Conservation (phyloP, 176 grass and related monocot species). For the Eremochloa ophiuroides region DNA sequence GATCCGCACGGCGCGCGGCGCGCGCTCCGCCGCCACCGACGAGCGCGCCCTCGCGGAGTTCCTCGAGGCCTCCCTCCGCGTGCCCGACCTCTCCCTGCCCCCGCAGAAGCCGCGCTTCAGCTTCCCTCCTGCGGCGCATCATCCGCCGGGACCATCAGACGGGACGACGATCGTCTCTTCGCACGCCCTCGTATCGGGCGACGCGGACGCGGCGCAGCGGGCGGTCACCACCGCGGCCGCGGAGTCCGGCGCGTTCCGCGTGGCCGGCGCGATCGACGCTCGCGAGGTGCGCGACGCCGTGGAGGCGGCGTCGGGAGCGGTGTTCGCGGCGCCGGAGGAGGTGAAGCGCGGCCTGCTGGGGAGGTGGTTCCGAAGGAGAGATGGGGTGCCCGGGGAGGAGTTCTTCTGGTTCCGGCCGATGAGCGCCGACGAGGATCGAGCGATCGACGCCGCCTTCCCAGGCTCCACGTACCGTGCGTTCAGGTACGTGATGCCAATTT, state of each 20-base stretch:
- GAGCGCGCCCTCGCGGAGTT: slow-evolving; percentile 62
- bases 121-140: slow-evolving; percentile 36
- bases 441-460: slow-evolving; percentile 27
- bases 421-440: slow-evolving; percentile 25
- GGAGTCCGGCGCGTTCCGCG: slow-evolving; percentile 44
- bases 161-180: background rate
- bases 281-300: slow-evolving; percentile 34
- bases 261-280: slow-evolving; percentile 25
- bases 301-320: slow-evolving; percentile 11
- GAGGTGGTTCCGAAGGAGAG: slow-evolving; percentile 34
- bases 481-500: slow-evolving; percentile 27
- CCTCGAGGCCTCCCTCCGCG: slow-evolving; percentile 58
- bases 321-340: slow-evolving; percentile 41
- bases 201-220: background rate
- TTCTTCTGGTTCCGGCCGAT: slow-evolving; percentile 48
- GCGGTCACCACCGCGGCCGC: background rate
- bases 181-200: background rate
- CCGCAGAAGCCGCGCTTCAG: slow-evolving; percentile 20
- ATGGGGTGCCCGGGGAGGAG: slow-evolving; percentile 42
- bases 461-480: slow-evolving; percentile 44
- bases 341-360: slow-evolving; percentile 36
- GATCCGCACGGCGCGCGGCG: slow-evolving; percentile 62
- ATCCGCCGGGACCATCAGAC: background rate
- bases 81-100: slow-evolving; percentile 59
- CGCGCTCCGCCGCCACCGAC: slow-evolving; percentile 60